These are phyloP conservation scores for Centella asiatica DNA, from an alignment of 129 eudicot species.

Conservation along the genomic window DNA sequence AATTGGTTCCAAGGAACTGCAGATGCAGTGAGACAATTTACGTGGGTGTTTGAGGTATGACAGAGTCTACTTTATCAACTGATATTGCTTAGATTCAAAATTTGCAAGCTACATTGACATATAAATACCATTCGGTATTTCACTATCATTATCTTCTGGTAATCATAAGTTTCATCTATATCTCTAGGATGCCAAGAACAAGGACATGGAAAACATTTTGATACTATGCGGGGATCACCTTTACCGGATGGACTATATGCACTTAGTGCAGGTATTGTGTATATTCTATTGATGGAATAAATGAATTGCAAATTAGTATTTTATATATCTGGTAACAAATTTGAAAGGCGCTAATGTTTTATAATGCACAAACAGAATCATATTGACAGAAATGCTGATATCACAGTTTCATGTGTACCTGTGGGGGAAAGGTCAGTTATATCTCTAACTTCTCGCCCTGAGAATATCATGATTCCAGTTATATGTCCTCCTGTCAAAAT, in stretches of 20 bases:
- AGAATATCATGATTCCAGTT: neutral
- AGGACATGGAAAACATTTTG: conserved; percentile 70
- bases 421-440: conserved; percentile 64
- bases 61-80: neutral
- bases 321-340: no score
- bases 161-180: neutral
- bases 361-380: conserved; percentile 57
- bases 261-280: conserved; percentile 73
- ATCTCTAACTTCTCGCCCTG: neutral
- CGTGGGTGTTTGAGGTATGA: conserved; percentile 86
- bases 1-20: conserved; percentile 99
- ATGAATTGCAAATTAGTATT: neutral
- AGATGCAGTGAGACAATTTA: conserved; percentile 90
- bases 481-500: neutral
- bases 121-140: neutral
- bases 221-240: conserved; percentile 93
- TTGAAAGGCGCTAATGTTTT: conserved; percentile 9
- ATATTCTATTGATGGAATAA: neutral
- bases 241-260: conserved; percentile 86
- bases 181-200: conserved; percentile 81
- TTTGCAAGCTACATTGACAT: neutral
- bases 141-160: neutral
- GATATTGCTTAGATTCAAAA: neutral
- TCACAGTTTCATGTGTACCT: conserved; percentile 91
- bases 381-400: conserved; percentile 78